Evolutionary conservation across 2,329 filamentous ascomycete species (phyloP).

Genomic region (Exophiala sp.): DNA sequence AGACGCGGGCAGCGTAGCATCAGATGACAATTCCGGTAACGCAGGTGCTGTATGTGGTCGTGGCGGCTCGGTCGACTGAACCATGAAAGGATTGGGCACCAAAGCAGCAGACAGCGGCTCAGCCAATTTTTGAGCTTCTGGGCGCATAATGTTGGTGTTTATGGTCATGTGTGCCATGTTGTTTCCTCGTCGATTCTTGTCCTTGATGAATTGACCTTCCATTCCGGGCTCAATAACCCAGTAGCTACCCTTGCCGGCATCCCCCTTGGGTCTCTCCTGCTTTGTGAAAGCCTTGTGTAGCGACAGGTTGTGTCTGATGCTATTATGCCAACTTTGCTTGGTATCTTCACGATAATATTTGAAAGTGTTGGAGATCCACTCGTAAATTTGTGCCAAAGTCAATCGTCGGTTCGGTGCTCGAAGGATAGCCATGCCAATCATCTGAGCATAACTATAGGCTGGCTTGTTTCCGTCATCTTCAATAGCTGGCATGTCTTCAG

Average conservation of each 20-base stretch:
- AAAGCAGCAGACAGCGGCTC: constrained; percentile 24
- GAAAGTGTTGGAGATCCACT: constrained; percentile 97
- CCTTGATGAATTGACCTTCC: constrained; percentile 84
- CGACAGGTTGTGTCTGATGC: constrained; percentile 95
- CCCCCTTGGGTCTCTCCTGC: constrained; percentile 91
- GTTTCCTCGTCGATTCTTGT: constrained; percentile 55
- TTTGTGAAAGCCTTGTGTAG: constrained; percentile 96
- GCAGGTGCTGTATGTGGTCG: constrained; percentile 27
- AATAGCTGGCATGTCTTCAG: constrained; percentile 75
- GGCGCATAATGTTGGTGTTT: constrained; percentile 32
- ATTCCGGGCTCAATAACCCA: constrained; percentile 91
- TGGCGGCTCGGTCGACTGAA: constrained; percentile 33
- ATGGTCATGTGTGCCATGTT: constrained; percentile 42
- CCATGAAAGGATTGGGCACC: constrained; percentile 27
- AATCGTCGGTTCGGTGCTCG: constrained; percentile 77
- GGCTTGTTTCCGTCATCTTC: constrained; percentile 87
- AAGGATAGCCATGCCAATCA: constrained; percentile 96
- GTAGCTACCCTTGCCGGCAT: constrained; percentile 96
- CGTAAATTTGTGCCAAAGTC: constrained; percentile 94
- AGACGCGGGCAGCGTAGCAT: constrained; percentile 72
- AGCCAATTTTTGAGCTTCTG: constrained; percentile 20
- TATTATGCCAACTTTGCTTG: constrained; percentile 84
- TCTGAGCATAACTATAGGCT: constrained; percentile 84
- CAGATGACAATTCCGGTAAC: constrained; percentile 63
- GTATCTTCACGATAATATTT: constrained; percentile 83